Conservation (phyloP, 2,329 filamentous ascomycete species). For the Trichoderma aggressivum region DNA sequence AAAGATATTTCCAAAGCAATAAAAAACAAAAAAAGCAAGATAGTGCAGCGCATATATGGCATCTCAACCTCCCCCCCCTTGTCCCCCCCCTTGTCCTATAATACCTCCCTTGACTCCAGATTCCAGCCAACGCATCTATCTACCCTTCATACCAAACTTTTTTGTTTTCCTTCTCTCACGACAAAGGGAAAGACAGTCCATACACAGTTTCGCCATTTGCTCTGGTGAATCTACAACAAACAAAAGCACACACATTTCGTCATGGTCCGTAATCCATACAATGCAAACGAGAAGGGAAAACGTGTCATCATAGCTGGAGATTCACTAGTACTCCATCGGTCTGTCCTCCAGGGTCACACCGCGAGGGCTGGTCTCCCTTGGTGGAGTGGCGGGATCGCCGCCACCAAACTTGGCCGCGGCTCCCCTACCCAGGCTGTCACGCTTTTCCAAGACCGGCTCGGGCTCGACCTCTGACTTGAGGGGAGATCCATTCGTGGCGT, state of each 20-base stretch:
- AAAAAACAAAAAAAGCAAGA: neutral
- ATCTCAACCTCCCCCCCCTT: neutral
- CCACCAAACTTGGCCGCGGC: slow-evolving; percentile 43
- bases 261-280: slow-evolving; percentile 21
- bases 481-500: slow-evolving; percentile 43
- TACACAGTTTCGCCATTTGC: neutral
- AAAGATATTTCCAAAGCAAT: neutral
- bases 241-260: slow-evolving; percentile 14
- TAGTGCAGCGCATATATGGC: slow-evolving; percentile 9
- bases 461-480: slow-evolving; percentile 21
- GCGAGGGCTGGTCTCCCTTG: slow-evolving; percentile 34
- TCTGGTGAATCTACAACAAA: slow-evolving; percentile 12
- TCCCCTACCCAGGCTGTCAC: slow-evolving; percentile 60
- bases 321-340: slow-evolving; percentile 49
- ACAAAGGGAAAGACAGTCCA: slow-evolving; percentile 5
- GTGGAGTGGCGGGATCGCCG: slow-evolving; percentile 35
- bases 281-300: slow-evolving; percentile 14
- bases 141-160: slow-evolving; percentile 11
- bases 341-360: slow-evolving; percentile 52
- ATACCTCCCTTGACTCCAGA: slow-evolving; percentile 5
- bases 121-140: slow-evolving; percentile 11
- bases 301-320: neutral
- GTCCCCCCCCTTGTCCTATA: neutral
- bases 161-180: neutral
- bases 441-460: slow-evolving; percentile 48